Base-by-base conservation (phyloP, 768 basidiomycete genomes). In the Astraeus odoratus region DNA sequence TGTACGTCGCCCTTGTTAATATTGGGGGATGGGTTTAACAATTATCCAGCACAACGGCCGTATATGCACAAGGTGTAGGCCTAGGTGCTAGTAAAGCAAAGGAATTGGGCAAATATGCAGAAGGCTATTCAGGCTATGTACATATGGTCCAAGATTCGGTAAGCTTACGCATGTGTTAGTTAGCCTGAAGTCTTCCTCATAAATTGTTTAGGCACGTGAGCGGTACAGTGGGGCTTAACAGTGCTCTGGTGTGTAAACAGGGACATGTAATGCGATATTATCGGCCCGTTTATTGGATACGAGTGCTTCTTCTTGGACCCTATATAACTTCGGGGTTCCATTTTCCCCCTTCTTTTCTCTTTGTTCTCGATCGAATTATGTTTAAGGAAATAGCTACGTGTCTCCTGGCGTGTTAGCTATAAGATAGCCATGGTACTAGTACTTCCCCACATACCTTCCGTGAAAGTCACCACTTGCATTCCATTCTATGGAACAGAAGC, bases 51-150 rank as follows among this genome's bases (percentile, higher is more conserved):
- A 76, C 83, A 64, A 88, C 89, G 19, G 82, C 87, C 15, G 78
- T 96, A 39, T 97, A 93, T 61, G 81, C 85, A 8, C 80, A 83
- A 51, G 87, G 94, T 2, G 92, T 81, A 19, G 94, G 94, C 3
- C 68, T 97, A 9, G 94, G 94, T n/a, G 92, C 93, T 1, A 83
- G 84, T 59, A 95, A 92, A 68, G 89, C 82, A 48, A 87, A 83
- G 59, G 90, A 90, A 44, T 67, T 91, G 44, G 78, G 78, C 42
- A 83, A 84, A 61, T 80, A 79, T 51, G 66, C 78, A 3, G 81
- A 83, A 51, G 81, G 80, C 18, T 79, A 82, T 53, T 64, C 76
- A 30, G 81, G 79, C 49, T 88, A 87, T 61, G 78, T 84, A 33
- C 69, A 80, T 42, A 78, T 83, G 77, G 81, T 75, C 38, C 79